Percentiles rank a stretch among this genome's conserved stretches.
phyloP scores from a whole-genome alignment of 306 rosid species.

The Hylodesmum podocarpum region DNA sequence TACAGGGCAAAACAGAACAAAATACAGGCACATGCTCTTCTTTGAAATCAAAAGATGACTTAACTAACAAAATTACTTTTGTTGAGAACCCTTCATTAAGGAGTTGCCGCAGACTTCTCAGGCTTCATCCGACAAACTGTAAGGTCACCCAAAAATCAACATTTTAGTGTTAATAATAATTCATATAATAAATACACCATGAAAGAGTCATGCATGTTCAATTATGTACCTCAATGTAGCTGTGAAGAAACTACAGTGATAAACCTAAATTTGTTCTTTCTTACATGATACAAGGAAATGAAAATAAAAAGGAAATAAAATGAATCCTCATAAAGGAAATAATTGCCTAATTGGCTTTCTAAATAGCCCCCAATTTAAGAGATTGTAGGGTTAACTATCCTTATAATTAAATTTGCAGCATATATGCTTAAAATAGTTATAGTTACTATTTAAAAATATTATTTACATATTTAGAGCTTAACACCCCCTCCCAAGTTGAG shows the following conservation, averaged over 20 bases:
- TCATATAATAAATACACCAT: not conserved
- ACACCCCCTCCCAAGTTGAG: too few species aligned
- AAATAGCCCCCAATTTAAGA: not conserved
- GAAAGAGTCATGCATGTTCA: not conserved
- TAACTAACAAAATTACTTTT: conserved; percentile 14
- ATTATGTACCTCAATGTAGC: not conserved
- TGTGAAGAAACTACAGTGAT: not conserved
- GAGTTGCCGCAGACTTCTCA: not conserved
- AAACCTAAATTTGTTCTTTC: not conserved
- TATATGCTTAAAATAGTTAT: too few species aligned
- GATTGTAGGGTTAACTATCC: not conserved
- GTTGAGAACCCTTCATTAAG: not conserved
- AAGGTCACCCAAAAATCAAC: conserved; percentile 10
- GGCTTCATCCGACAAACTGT: conserved; percentile 31
- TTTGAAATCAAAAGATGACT: not conserved
- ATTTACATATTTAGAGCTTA: too few species aligned
- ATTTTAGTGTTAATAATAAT: not conserved
- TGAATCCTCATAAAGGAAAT: not conserved
- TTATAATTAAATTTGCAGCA: too few species aligned
- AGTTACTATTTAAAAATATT: too few species aligned
- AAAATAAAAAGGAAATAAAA: not conserved
- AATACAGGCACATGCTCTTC: not conserved
- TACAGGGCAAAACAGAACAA: not conserved
- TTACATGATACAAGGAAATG: not conserved
- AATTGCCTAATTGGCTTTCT: not conserved